phyloP scores from a whole-genome alignment of 129 eudicot genomes.

The Erigeron canadensis region DNA sequence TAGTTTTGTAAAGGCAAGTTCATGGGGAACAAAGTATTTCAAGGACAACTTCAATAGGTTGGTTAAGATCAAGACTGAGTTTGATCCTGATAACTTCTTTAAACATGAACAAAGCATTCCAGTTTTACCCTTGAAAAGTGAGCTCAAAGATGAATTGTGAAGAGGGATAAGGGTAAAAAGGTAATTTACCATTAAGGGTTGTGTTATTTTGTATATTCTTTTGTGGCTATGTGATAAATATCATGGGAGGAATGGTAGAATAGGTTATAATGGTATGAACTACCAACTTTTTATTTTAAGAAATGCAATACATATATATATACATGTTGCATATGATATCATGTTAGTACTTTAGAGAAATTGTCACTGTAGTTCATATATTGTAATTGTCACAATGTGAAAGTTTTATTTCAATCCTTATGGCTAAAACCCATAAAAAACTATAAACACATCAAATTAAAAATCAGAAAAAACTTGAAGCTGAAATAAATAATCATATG shows the following conservation, averaged over 20 bases:
- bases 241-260: background rate
- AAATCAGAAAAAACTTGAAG: too few species aligned
- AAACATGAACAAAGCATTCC: slow-evolving; percentile 33
- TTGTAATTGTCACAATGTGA: too few species aligned
- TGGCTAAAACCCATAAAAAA: too few species aligned
- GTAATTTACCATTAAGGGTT: slow-evolving; percentile 1
- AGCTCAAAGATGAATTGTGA: slow-evolving; percentile 6
- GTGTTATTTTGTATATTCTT: slow-evolving; percentile 7
- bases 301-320: background rate
- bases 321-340: too few species aligned
- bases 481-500: too few species aligned
- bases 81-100: slow-evolving; percentile 31
- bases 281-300: background rate
- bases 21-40: slow-evolving; percentile 28
- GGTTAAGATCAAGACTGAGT: slow-evolving; percentile 30
- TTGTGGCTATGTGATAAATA: background rate
- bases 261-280: background rate
- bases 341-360: too few species aligned
- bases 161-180: slow-evolving; percentile 2
- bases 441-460: too few species aligned
- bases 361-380: too few species aligned
- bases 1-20: slow-evolving; percentile 30
- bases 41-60: slow-evolving; percentile 25
- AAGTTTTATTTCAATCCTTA: too few species aligned
- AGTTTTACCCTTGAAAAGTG: slow-evolving; percentile 21